Conservation (phyloP, 192 early-diverging fungal species). For the Umbelopsis sp. region DNA sequence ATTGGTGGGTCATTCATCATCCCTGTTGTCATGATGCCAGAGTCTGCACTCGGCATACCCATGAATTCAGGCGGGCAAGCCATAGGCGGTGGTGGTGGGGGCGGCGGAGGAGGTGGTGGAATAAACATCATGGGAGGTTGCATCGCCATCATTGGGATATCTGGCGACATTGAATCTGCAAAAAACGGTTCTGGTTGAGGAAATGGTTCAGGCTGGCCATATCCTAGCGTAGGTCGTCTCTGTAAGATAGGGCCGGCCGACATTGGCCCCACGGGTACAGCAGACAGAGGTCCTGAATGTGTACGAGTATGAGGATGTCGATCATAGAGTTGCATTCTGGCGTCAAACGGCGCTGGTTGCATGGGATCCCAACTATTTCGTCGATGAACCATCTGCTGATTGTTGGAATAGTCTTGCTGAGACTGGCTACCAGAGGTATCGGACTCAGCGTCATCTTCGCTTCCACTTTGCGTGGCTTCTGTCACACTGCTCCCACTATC, state of each 20-base stretch:
- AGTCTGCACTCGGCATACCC: neutral
- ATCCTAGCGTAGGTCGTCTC: neutral
- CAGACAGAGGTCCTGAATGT: neutral
- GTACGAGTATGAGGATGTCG: slow-evolving; percentile 17
- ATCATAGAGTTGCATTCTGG: slow-evolving; percentile 12
- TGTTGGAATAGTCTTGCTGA: neutral
- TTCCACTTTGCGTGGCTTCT: neutral
- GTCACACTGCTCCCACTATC: neutral
- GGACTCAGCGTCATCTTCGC: neutral
- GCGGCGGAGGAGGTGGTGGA: slow-evolving; percentile 2
- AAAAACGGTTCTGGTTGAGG: neutral
- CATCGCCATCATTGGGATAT: neutral
- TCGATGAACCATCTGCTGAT: neutral
- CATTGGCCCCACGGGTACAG: neutral
- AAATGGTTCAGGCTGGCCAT: neutral
- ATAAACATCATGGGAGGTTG: neutral
- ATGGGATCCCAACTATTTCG: slow-evolving; percentile 14
- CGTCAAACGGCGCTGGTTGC: slow-evolving; percentile 12
- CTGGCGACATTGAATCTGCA: neutral
- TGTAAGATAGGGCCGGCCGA: slow-evolving; percentile 2
- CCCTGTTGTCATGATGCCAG: neutral
- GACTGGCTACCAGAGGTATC: neutral
- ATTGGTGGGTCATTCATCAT: slow-evolving; percentile 2
- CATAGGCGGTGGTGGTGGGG: neutral
- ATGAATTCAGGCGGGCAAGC: slow-evolving; percentile 1